phyloP scores from a whole-genome alignment of 495 filamentous ascomycete genomes.

The Aspergillus olivimuriae region DNA sequence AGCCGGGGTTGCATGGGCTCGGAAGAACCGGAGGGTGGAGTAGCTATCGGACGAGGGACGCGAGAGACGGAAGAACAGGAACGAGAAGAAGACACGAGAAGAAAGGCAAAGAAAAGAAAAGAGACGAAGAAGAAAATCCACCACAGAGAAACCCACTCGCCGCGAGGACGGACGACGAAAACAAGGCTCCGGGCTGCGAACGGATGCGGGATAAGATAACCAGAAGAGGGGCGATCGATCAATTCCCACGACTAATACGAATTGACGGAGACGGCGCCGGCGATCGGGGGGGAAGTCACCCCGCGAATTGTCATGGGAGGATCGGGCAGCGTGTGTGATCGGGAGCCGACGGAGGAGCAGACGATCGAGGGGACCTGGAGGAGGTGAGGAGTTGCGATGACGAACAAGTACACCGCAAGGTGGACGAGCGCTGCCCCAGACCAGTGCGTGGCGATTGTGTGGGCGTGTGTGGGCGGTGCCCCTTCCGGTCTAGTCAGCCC shows the following conservation, averaged over 20 bases:
- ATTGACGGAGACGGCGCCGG: background rate
- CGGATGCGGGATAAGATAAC: background rate
- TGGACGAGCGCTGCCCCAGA: no score
- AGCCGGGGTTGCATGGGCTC: no score
- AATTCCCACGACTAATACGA: background rate
- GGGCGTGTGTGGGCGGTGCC: no score
- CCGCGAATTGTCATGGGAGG: background rate
- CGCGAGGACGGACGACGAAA: background rate
- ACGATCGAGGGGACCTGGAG: no score
- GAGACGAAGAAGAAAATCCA: slow-evolving; percentile 2
- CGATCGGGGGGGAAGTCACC: background rate
- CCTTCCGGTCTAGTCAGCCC: no score
- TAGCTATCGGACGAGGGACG: no score
- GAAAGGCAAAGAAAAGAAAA: slow-evolving; percentile 4
- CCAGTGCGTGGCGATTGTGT: no score
- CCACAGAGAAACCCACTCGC: background rate
- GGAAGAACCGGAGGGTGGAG: no score
- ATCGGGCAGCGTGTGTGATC: background rate
- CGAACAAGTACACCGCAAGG: no score
- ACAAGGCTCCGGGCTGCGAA: background rate
- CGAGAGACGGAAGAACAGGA: no score
- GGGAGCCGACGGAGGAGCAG: background rate
- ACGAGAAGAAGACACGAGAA: slow-evolving; percentile 1
- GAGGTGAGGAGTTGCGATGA: no score
- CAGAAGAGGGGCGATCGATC: background rate